These are phyloP conservation scores for Periconia macrospinosa DNA, from an alignment of 2,329 filamentous ascomycete genomes.

Conservation along the genomic window DNA sequence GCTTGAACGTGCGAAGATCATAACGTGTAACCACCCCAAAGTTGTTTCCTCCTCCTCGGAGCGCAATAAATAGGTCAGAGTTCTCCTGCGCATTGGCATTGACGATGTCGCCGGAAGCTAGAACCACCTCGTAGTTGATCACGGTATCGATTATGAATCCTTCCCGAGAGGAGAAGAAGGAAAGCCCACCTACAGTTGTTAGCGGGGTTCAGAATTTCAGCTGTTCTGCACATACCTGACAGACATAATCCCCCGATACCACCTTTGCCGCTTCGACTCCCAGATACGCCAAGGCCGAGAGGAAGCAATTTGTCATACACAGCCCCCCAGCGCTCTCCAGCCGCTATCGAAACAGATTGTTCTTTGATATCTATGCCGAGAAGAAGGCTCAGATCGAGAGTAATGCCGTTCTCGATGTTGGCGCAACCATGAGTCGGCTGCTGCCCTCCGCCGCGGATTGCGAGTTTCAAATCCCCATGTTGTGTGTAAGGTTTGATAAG, in stretches of 20 bases:
- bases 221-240: too few relatives aligned
- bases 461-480: slow-evolving; percentile 28
- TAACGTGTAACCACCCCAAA: too few relatives aligned
- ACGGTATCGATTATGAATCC: slow-evolving; percentile 19
- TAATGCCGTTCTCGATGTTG: slow-evolving; percentile 21
- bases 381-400: slow-evolving; percentile 21
- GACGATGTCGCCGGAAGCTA: slow-evolving; percentile 46
- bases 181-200: too few relatives aligned
- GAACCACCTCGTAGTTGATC: slow-evolving; percentile 43
- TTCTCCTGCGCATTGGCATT: slow-evolving; percentile 43
- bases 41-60: too few relatives aligned
- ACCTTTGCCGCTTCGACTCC: slow-evolving; percentile 31
- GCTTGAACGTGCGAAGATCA: too few relatives aligned
- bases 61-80: too few relatives aligned
- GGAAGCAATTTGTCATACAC: slow-evolving; percentile 37
- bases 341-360: slow-evolving; percentile 16
- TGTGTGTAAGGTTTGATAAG: not conserved
- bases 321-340: slow-evolving; percentile 36
- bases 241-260: slow-evolving; percentile 34
- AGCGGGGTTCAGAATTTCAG: too few relatives aligned
- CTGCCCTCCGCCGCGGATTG: too few relatives aligned
- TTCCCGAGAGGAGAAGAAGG: slow-evolving; percentile 19
- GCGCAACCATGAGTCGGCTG: slow-evolving; percentile 20
- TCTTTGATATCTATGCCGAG: slow-evolving; percentile 11
- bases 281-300: slow-evolving; percentile 17